A percentile compares a stretch with the other conserved stretches of the same genome.
phyloP scores from a whole-genome alignment of 2,329 filamentous ascomycete species.

The Cadophora luteo-olivacea region DNA sequence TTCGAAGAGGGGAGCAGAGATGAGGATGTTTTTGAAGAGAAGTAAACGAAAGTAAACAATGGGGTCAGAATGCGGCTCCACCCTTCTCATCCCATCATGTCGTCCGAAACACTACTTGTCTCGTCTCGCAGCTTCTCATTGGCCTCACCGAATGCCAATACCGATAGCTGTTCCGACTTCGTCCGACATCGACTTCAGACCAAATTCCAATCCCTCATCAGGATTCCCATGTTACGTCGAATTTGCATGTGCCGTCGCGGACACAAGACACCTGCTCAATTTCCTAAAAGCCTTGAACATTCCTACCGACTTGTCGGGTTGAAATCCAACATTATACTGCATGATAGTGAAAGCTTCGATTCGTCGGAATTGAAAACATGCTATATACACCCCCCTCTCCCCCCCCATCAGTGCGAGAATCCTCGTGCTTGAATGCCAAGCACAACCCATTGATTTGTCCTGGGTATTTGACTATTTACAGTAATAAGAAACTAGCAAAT shows the following conservation, averaged over 20 bases:
- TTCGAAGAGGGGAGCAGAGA: not conserved
- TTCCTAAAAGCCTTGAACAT: not conserved
- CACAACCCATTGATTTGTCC: not conserved
- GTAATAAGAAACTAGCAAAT: not conserved
- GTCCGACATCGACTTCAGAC: slow-evolving; percentile 5
- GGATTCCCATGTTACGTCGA: not conserved
- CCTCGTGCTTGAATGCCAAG: not conserved
- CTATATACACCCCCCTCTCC: too few relatives aligned
- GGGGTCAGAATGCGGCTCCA: slow-evolving; percentile 3
- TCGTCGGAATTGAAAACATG: too few relatives aligned
- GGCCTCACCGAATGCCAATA: not conserved
- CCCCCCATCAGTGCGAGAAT: not conserved
- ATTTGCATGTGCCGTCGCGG: not conserved
- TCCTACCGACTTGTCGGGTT: too few relatives aligned
- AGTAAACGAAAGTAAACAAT: not conserved
- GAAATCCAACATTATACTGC: not conserved
- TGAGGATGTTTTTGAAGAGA: not conserved
- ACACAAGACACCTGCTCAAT: not conserved
- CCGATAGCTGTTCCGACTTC: not conserved
- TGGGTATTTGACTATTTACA: slow-evolving; percentile 16
- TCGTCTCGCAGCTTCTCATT: not conserved
- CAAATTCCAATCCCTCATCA: not conserved
- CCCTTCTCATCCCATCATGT: not conserved
- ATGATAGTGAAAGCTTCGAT: not conserved
- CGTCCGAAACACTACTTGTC: slow-evolving; percentile 5